Base-by-base conservation (phyloP, 2,329 filamentous ascomycete species). In the Tetracladium maxilliforme region DNA sequence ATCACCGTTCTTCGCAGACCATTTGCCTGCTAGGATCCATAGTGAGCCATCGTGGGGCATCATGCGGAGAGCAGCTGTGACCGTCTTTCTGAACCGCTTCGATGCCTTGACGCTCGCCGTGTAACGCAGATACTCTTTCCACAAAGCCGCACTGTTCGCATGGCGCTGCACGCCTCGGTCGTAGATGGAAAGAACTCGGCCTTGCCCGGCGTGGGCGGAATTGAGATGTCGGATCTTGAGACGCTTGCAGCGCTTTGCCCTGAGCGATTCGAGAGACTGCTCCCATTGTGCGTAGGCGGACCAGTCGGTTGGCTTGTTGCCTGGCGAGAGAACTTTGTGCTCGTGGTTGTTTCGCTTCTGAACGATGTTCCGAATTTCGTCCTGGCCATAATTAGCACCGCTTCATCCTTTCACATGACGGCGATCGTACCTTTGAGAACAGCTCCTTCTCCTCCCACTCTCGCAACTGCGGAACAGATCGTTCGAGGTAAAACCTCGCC, bases 321-420 rank as follows among this genome's bases (percentile, higher is more conserved):
- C 82, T 14, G 83, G 74, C 4, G 82, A 75, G 33, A 93, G 80
- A 37, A 95, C 70, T 30, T 74, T 78, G 54, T 94, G 87, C 50
- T 98, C 90, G 47, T 86, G 92, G 40, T 92, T 80, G 43, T 83
- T 92, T 39, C 90, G 75, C 50, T 90, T 93, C 45, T 76, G 75
- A 26, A 92, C 77, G 36, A 98, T 84, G 22, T 77, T 76, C 33
- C 71, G 69, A 46, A 98, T 93, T 50, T 98, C 87, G 37, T 92
- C 80, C 73, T 90, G 40, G 8, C 10, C 16, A n/a, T 11, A 11
- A 14, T 22, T 10, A 7, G 21, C 24, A 14, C 23, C 24, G 26
- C 10, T 29, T 23, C 14, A 28, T 16, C 10, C 11, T 23, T 21
- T 18, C 4, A 25, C 16, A 19, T 29, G 24, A 14, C 18, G 21